phyloP scores from a whole-genome alignment of 2,329 filamentous ascomycete genomes.

The Cytospora piceicola region DNA sequence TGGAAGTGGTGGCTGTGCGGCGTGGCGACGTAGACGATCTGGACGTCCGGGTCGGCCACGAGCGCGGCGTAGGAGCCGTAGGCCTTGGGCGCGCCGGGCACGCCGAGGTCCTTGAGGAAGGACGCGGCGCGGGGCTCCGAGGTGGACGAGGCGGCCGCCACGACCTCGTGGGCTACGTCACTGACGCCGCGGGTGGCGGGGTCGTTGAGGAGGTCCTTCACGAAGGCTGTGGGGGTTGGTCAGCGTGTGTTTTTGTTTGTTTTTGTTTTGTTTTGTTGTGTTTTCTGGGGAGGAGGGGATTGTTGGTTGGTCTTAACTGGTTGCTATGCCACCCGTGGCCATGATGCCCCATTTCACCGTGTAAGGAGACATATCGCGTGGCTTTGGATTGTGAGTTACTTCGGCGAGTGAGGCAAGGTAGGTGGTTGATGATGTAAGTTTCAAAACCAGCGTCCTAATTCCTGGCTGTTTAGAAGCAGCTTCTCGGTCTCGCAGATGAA shows the following conservation, averaged over 20 bases:
- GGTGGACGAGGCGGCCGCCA: slow-evolving; percentile 79
- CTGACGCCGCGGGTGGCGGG: slow-evolving; percentile 69
- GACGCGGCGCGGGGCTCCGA: slow-evolving; percentile 69
- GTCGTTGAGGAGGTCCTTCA: slow-evolving; percentile 77
- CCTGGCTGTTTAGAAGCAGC: neutral
- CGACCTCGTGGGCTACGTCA: slow-evolving; percentile 76
- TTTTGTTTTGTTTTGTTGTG: neutral
- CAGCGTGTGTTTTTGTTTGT: neutral
- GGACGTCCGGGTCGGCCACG: slow-evolving; percentile 75
- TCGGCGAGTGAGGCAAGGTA: neutral
- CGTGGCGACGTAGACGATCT: slow-evolving; percentile 87
- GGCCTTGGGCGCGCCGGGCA: slow-evolving; percentile 68
- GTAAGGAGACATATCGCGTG: slow-evolving; percentile 48
- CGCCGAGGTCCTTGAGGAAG: slow-evolving; percentile 73
- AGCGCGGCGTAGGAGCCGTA: slow-evolving; percentile 85
- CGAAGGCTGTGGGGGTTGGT: slow-evolving; percentile 56
- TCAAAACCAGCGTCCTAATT: neutral
- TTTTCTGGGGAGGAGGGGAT: no score
- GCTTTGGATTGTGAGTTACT: neutral
- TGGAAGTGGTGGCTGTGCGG: slow-evolving; percentile 94
- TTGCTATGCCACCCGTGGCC: slow-evolving; percentile 62
- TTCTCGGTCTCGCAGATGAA: neutral
- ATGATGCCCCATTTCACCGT: slow-evolving; percentile 63
- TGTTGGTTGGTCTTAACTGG: slow-evolving; percentile 24
- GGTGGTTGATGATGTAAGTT: neutral